Percentiles rank a stretch among this genome's conserved stretches.
These are phyloP conservation scores for Goniomonas avonlea DNA, from an alignment of 78 protist genomes.

Conservation along the genomic window DNA sequence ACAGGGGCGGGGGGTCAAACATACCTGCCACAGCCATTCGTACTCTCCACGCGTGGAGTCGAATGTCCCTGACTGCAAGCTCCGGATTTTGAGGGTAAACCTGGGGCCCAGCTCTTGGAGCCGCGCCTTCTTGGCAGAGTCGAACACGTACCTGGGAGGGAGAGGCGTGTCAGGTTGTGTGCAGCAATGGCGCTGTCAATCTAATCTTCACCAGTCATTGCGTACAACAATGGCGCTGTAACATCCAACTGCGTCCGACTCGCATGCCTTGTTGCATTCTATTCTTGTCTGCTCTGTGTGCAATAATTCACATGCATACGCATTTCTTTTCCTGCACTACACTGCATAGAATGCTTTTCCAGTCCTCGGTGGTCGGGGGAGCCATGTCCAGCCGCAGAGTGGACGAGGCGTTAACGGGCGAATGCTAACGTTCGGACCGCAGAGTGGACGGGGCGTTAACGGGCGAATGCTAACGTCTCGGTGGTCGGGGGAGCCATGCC, in stretches of 20 bases:
- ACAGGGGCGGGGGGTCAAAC: not conserved
- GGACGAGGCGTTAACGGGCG: no score
- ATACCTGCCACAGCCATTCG: slow-evolving; percentile 57
- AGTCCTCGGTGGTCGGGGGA: no score
- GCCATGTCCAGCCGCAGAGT: no score
- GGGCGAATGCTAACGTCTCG: no score
- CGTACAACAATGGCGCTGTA: not conserved
- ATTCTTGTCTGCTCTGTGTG: not conserved
- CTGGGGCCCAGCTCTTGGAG: slow-evolving; percentile 93
- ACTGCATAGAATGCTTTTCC: no score
- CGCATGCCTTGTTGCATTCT: not conserved
- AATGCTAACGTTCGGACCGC: no score
- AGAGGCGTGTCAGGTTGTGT: no score
- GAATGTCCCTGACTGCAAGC: slow-evolving; percentile 87
- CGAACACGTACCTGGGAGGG: slow-evolving; percentile 44
- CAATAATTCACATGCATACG: no score
- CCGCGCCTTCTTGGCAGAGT: slow-evolving; percentile 47
- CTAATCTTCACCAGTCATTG: not conserved
- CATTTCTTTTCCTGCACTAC: no score
- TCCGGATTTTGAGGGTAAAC: slow-evolving; percentile 82
- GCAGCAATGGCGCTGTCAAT: no score
- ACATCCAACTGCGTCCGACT: not conserved
- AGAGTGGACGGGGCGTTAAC: no score
- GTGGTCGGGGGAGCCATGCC: no score
- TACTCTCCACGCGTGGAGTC: slow-evolving; percentile 84